Base-by-base conservation (phyloP, 345 rosid species). In the Populus ilicifolia region DNA sequence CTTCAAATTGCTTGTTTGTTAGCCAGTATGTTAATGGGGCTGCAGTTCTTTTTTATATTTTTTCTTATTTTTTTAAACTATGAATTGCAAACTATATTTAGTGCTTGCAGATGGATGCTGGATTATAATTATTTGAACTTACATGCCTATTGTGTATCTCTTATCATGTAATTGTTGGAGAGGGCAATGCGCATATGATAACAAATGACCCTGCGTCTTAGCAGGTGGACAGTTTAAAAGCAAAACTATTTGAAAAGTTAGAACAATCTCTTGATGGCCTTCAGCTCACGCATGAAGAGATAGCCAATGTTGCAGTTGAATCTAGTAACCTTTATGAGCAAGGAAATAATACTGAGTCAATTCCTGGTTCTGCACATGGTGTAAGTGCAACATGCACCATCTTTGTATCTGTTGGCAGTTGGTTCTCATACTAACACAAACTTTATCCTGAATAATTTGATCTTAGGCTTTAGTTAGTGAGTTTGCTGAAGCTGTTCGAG, bases 181-280 rank as follows among this genome's bases (percentile, higher is more conserved):
- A 77, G 36, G 30, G 39, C 11, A 33, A 25, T 17, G 43, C 6
- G 67, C 33, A n/a, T 35, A 23, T 52, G 39, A 54, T 29, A 54
- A 78, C 23, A 12, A 20, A 44, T 70, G 61, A 14, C 70, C 46
- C 46, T 1, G 18, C 10, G 8, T 79, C 61, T 75, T 44, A 54
- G 44, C 90, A 96, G 99, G 92, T 96, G 75, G 97, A 94, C 68
- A 90, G 83, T 83, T 88, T 96, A 80, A 86, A 91, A 90, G 96
- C 81, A 80, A 90, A 86, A 85, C 88, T 96, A 75, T 89, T 96
- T 74, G 97, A 92, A 78, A 96, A 94, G 87, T 84, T 96, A 79
- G 96, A 96, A 81, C 97, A 91, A 72, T 92, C 93, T 82, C 90
- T 91, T 77, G 89, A 87, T 68, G 92, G 89, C 72, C 94, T 92